phyloP scores from a whole-genome alignment of 2,329 filamentous ascomycete genomes.

The Exophiala spinifera region DNA sequence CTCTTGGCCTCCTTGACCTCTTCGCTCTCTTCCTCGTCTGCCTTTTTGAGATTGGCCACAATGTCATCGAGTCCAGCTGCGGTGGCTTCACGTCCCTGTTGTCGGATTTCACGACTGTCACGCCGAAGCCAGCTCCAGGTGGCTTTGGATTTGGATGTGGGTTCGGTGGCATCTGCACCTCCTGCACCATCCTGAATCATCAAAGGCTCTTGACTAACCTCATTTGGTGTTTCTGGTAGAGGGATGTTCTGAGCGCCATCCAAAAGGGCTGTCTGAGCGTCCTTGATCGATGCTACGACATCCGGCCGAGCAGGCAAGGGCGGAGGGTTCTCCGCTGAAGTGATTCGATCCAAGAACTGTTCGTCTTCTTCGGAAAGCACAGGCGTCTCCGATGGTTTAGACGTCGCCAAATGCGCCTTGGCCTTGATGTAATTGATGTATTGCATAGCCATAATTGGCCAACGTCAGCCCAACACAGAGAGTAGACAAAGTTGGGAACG shows the following conservation, averaged over 20 bases:
- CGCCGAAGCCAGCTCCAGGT: constrained; percentile 41
- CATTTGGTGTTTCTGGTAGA: constrained; percentile 47
- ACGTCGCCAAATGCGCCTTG: constrained; percentile 36
- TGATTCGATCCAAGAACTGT: constrained; percentile 53
- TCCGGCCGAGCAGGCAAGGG: constrained; percentile 37
- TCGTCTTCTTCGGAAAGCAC: constrained; percentile 62
- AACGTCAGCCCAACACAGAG: background rate
- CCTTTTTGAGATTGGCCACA: constrained; percentile 31
- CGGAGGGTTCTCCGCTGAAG: constrained; percentile 43
- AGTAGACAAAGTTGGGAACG: background rate
- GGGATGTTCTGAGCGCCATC: constrained; percentile 48
- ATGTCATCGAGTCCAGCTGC: constrained; percentile 32
- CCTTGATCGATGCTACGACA: constrained; percentile 32
- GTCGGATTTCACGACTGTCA: constrained; percentile 36
- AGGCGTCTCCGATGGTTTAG: constrained; percentile 35
- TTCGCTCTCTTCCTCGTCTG: constrained; percentile 34
- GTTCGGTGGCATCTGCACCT: constrained; percentile 27
- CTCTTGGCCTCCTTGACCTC: constrained; percentile 47
- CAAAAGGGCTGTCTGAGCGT: constrained; percentile 47
- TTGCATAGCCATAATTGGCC: constrained; percentile 35
- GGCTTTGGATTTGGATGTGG: constrained; percentile 24
- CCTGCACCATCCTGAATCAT: constrained; percentile 22
- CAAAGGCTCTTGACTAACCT: constrained; percentile 34
- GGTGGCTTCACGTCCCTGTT: constrained; percentile 32
- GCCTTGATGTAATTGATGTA: constrained; percentile 44